These are phyloP conservation scores for Zygnema circumcarinatum DNA, from an alignment of 139 green algal species.

Conservation along the genomic window DNA sequence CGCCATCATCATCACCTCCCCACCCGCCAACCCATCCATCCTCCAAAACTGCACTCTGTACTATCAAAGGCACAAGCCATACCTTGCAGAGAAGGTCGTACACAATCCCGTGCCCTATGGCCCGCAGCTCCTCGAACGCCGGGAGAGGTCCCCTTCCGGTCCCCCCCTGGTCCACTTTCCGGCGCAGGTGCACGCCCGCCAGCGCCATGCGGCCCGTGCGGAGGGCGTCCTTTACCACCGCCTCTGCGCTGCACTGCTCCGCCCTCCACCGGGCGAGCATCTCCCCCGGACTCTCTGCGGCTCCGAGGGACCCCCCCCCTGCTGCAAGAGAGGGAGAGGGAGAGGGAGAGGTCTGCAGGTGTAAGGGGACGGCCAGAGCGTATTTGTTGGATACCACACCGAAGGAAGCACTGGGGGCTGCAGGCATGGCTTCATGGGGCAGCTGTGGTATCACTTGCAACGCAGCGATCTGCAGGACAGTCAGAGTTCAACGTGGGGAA, in stretches of 20 bases:
- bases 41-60: no score
- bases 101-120: constrained; percentile 13
- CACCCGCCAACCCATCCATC: no score
- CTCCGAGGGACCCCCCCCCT: not conserved
- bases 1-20: no score
- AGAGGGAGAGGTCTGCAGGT: not conserved
- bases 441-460: not conserved
- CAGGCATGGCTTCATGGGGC: not conserved
- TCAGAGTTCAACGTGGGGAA: no score
- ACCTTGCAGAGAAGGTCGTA: constrained; percentile 43
- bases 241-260: not conserved
- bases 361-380: not conserved
- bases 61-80: no score
- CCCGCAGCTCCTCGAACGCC: constrained; percentile 16
- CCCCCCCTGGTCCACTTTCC: not conserved
- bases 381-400: not conserved
- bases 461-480: not conserved
- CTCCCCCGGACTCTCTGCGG: constrained; percentile 19
- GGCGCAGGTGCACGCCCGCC: constrained; percentile 24
- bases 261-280: constrained; percentile 30
- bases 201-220: constrained; percentile 19
- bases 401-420: not conserved
- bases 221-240: constrained; percentile 43
- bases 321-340: not conserved
- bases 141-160: not conserved